Evolutionary conservation across 371 early-diverging fungal genomes (phyloP), one percentile per base, ranked within the genome.

Genomic region (Rhizopus microsporus): DNA sequence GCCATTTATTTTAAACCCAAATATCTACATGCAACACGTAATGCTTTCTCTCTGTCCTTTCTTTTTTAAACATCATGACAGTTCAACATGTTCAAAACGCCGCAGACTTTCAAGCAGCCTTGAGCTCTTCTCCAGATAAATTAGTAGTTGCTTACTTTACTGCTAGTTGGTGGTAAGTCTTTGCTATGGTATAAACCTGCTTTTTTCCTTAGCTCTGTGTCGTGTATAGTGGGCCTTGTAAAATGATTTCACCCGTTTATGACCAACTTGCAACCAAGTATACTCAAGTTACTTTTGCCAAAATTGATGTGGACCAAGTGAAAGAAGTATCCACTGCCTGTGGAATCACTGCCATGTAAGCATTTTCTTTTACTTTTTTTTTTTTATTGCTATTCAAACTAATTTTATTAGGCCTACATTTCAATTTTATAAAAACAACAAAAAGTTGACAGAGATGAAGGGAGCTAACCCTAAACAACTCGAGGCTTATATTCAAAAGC

Each of bases 361-460:
- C 56, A 7, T 44, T 13, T 57, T 50, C 31, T 10, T 17, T 33
- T n/a, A 51, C 56, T 4, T 44, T 13, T 57, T 50, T 37, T 10
- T 17, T 33, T n/a, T 1, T 33, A 5, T 42, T 34, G 10, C 15
- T 44, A n/a, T 48, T 53, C 23, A 23, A 23, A 23, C 23, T 23
- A 23, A 3, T 35, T 17, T 10, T 15, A 1, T 9, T 61, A 84
- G 83, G 80, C 85, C 86, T 2, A 81, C 86, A 31, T 79, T 82
- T 64, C 79, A 83, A 54, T 82, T 91, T 60, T 89, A 78, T 74
- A 88, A 87, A 66, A 77, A 65, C 23, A 84, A 81, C 16, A 67
- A 69, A 16, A 86, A 85, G 62, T 73, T 91, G 9, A 87, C 68
- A 15, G 86, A 88, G 64, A 54, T 90, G 65, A 86, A 81, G 72